Conservation (phyloP, 2,329 filamentous ascomycete genomes). For the Cytospora mali region DNA sequence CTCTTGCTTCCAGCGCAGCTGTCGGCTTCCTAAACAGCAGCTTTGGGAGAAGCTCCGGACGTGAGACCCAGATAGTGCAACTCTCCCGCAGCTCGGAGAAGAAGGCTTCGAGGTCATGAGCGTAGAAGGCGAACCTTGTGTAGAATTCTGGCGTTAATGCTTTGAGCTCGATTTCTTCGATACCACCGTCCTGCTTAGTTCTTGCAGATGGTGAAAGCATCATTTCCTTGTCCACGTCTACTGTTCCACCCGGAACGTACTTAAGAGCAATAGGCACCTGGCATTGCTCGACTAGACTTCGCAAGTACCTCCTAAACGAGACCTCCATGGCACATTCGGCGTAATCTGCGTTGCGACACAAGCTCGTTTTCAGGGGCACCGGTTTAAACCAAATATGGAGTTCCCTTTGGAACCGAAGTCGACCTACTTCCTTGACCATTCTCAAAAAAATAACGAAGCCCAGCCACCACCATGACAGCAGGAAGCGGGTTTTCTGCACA, state of each 20-base stretch:
- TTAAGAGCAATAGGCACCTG: conserved; percentile 49
- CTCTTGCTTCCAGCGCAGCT: conserved; percentile 40
- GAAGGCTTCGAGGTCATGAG: conserved; percentile 63
- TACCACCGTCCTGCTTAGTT: conserved; percentile 21
- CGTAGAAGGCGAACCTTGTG: conserved; percentile 64
- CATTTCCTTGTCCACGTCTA: conserved; percentile 40
- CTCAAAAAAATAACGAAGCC: conserved; percentile 67
- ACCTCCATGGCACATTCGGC: conserved; percentile 52
- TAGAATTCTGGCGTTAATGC: conserved; percentile 70
- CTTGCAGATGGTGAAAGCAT: conserved; percentile 40
- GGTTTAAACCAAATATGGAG: conserved; percentile 68
- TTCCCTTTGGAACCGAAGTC: conserved; percentile 57
- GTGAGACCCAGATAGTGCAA: conserved; percentile 59
- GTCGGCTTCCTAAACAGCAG: conserved; percentile 46
- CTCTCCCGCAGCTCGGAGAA: conserved; percentile 63
- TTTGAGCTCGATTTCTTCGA: conserved; percentile 54
- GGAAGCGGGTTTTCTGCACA: conserved; percentile 48
- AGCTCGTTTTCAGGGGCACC: conserved; percentile 60
- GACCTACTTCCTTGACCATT: conserved; percentile 62
- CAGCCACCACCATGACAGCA: conserved; percentile 67
- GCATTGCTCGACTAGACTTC: conserved; percentile 51
- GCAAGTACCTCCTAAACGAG: conserved; percentile 52
- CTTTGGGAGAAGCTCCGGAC: conserved; percentile 53
- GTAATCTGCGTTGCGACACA: conserved; percentile 54
- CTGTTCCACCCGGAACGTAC: conserved; percentile 57